phyloP scores from a whole-genome alignment of 345 rosid genomes.

The Clarkia xantiana region DNA sequence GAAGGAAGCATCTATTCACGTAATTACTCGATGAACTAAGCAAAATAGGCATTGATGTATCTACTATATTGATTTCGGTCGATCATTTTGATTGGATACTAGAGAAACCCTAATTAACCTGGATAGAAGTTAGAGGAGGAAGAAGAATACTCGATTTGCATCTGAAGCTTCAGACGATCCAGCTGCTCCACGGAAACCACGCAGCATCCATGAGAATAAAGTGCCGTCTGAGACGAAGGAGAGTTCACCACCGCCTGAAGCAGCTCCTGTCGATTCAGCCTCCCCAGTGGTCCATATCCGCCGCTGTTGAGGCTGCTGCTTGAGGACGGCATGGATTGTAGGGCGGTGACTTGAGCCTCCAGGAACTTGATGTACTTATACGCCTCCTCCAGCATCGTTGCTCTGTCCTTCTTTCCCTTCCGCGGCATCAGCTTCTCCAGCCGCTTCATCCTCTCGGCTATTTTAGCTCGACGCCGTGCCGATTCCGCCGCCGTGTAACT shows the following conservation, averaged over 20 bases:
- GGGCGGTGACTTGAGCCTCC: slow-evolving; percentile 37
- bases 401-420: slow-evolving; percentile 37
- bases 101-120: no score
- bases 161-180: slow-evolving; percentile 3
- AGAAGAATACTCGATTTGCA: neutral
- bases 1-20: no score
- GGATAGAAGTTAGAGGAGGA: neutral
- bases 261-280: slow-evolving; percentile 34
- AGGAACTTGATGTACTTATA: slow-evolving; percentile 41
- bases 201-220: slow-evolving; percentile 28
- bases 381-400: slow-evolving; percentile 41
- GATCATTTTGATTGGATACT: no score
- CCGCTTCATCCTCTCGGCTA: slow-evolving; percentile 31
- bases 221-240: slow-evolving; percentile 24
- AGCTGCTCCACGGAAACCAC: slow-evolving; percentile 44
- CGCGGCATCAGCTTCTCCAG: slow-evolving; percentile 52
- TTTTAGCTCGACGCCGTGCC: slow-evolving; percentile 13
- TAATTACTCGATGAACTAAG: no score
- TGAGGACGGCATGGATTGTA: slow-evolving; percentile 31
- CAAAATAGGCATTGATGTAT: no score
- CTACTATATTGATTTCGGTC: no score
- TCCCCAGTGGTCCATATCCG: neutral
- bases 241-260: slow-evolving; percentile 33
- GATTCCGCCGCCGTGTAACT: neutral
- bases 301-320: neutral